Evolutionary conservation across 768 basidiomycete species (phyloP), one percentile per base, ranked within the genome.

Genomic region (Tremella fuciformis): DNA sequence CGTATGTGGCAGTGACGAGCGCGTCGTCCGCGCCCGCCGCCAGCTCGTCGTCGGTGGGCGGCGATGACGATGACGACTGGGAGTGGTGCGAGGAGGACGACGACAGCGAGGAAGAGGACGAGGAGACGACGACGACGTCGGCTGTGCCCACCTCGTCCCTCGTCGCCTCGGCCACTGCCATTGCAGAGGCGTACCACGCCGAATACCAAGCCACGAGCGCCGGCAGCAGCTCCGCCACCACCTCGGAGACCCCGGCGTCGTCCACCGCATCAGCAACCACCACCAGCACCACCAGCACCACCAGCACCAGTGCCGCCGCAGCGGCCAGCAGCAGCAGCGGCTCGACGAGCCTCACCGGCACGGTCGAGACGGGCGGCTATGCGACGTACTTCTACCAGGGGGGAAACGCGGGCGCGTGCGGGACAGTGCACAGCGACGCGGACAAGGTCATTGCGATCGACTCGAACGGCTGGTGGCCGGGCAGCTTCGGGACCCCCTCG

Each of bases 391-490:
- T 82, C 80, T 83, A 80, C 77, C 88, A 89, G 80, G 78, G 83
- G 48, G 87, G 86, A 50, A 80, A 80, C 40, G 80, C 88, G 8
- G 92, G 92, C 55, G 88, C 89, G 6, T 96, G 93, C 76, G 93
- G 92, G 44, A 63, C 53, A 25, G 68, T 78, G 29, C 74, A 84
- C 81, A 56, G 68, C 1, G 92, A 94, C 77, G 65, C 15, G 24
- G 73, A 63, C 56, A 61, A 67, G 58, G 69, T 80, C 57, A 73
- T 78, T 64, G 80, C 80, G 48, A 73, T 81, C 55, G 84, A 89
- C 74, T 70, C 76, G 44, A 66, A 71, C 41, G 71, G 66, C 38
- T 34, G 29, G 29, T 75, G 59, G 60, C 74, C 69, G 69, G 22
- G 34, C 8, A 86, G 85, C 74, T 84, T 83, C 18, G 75, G 82